Evolutionary conservation across 495 filamentous ascomycete species (phyloP), one percentile per base, ranked within the genome.

Genomic region (Podospora comata): DNA sequence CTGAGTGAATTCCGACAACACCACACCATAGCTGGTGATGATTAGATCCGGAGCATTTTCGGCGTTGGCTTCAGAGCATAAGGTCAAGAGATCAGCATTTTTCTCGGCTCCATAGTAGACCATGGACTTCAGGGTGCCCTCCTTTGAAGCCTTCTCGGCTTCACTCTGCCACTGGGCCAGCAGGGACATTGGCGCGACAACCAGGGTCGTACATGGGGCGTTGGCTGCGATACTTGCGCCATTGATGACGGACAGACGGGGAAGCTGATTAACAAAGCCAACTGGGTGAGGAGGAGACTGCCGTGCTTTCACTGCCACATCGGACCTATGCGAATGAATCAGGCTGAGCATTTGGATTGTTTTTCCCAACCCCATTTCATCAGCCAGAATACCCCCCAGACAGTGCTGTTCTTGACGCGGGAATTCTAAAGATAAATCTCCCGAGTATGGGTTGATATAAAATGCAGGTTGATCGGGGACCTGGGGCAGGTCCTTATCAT

Each of bases 291-390:
- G 62, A 6, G 62, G 32, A 13, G 39, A 48, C 65, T 85, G 88
- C 67, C 92, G 91, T 15, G 95, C 93, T 30, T 71, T 61, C 0
- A 75, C 72, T 6, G 84, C 82, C 7, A 81, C 70, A 5, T 88
- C 81, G 48, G 91, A 91, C 70, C 84, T 87, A 77, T 97, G 89
- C 0, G 92, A 86, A 77, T 99, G 95, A 48, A 99, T 86, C 54
- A 99, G 81, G 79, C 91, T 93, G 26, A 99, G 85, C 94, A 97
- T 98, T 76, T 99, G 94, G 65, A 99, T 97, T 0, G 94, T 97
- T 77, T 99, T 97, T 13, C 95, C 94, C 16, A 97, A 81, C n/a
- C 81, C 84, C 90, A 90, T 94, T 81, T 93, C 94, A 75, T 99
- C 95, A 32, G 95, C 95, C 62, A 99, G 82, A 60, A 99, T 91